Evolutionary conservation across 768 basidiomycete species (phyloP), one percentile per base, ranked within the genome.

Genomic region (Lepiota brunneoincarnata): DNA sequence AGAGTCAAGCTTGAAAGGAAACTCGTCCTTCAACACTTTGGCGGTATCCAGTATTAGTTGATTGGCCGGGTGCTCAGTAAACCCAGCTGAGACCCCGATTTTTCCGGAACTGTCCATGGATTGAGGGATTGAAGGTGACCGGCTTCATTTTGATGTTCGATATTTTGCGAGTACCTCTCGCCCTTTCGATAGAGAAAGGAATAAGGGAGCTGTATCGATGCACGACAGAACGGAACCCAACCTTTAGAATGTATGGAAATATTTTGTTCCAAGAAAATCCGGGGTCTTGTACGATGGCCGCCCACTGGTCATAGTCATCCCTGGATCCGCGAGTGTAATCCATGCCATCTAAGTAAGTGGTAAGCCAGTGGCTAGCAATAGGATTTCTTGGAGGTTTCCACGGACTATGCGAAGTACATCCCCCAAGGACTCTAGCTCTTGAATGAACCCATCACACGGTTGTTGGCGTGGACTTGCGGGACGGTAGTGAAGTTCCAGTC

Each of bases 1-100:
- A 47, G 65, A 64, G 58, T 79, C 78, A 14, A 62, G 31, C 54
- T 74, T 74, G 56, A 63, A 77, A 1, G 70, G 64, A 53, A 72
- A 78, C 41, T 71, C 68, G 11, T 64, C 61, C 0, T 63, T 52
- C 4, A 75, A 61, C 43, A 76, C 64, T 20, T 63, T 34, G 1
- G 70, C 63, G 0, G 73, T 66, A 42, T 63, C 59, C 9, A 75
- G 56, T 15, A 75, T 59, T 5, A 63, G 67, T 1, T 56, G 49
- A 54, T 74, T 70, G 15, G 67, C 64, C 2, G 65, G 31, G 21
- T 56, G 42, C 26, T 28, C 1, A 60, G 58, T 42, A 55, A 61
- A 0, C 69, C 64, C 20, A 63, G 51, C 24, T 71, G 23, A 44
- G 50, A 70, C 64, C 31, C 40, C 40, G 44, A 41, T 66, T 9